Evolutionary conservation across 306 rosid genomes (phyloP).

Genomic region (Glycine latifolia): DNA sequence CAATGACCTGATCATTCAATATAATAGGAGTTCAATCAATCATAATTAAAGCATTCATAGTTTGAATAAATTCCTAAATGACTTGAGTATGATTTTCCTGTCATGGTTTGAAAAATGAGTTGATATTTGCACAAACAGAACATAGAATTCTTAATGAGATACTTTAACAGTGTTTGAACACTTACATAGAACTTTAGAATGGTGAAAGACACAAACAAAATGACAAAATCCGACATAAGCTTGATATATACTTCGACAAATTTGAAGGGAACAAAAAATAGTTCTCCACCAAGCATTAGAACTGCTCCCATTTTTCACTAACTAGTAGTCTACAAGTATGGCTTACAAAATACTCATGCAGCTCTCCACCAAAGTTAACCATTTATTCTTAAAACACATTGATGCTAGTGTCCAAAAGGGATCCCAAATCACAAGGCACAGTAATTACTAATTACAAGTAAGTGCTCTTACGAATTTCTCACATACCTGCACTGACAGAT

Average conservation of each 20-base stretch:
- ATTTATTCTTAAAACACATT: constrained; percentile 10
- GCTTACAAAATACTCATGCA: constrained; percentile 26
- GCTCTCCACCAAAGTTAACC: constrained; percentile 15
- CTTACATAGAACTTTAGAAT: not conserved
- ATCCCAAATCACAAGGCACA: constrained; percentile 18
- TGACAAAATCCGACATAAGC: not conserved
- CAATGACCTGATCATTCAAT: constrained; percentile 71
- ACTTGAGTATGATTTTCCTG: constrained; percentile 7
- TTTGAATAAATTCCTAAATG: constrained; percentile 20
- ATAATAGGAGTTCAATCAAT: constrained; percentile 8
- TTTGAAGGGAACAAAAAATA: not conserved
- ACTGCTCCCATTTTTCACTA: constrained; percentile 13
- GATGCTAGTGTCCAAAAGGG: not conserved
- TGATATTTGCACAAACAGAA: constrained; percentile 27
- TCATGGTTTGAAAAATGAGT: constrained; percentile 7
- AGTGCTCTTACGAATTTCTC: constrained; percentile 1
- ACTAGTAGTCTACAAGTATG: not conserved
- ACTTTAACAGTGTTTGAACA: not conserved
- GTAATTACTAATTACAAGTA: not conserved
- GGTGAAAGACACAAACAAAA: not conserved
- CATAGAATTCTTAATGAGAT: constrained; percentile 5
- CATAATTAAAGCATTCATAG: not conserved
- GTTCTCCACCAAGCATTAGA: not conserved
- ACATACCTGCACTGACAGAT: constrained; percentile 86
- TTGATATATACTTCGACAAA: not conserved